Evolutionary conservation across 2,329 filamentous ascomycete species (phyloP), one percentile per base, ranked within the genome.

Genomic region (Fusarium metavorans): DNA sequence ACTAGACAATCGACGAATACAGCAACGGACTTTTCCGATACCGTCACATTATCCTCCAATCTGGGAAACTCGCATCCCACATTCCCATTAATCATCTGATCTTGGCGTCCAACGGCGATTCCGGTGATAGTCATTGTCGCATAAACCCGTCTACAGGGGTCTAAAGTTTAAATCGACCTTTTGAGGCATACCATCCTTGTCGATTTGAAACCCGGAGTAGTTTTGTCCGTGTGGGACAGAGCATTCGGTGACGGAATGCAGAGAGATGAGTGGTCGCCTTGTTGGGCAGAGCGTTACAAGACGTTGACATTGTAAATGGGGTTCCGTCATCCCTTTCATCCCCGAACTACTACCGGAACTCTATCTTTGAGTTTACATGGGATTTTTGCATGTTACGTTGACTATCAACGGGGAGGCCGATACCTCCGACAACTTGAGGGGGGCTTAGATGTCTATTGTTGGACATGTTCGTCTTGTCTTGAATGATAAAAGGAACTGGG

Each of bases 211-310:
- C 34, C 54, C 54, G 54, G 54, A 57, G 14, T 6, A 37, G 13
- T 23, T 57, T 57, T 57, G 34, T 57, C 54, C 54, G 54, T 57
- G 54, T 57, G 54, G 54, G 54, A 57, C 54, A 37, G 20, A 37
- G 20, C 20, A 57, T 23, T 30, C 11, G 30, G 50, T 56, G 27
- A 35, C 48, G 18, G 10, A 52, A 30, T 52, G 18, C n/a, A 56
- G 27, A 25, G 11, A 6, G 1, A 1, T 54, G 48, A 54, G 18
- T 54, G 48, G 48, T 20, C 27, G 48, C 48, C 48, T 54, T 54
- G 48, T 18, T 54, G 48, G 48, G 48, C 48, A 32, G 48, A 54
- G 18, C 16, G 43, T 48, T 48, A 48, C 43, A 48, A 48, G 43
- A 48, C 43, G 48, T 30, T 52, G 48, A 48, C 48, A 52, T 52